A percentile compares a stretch with the other conserved stretches of the same genome.
Evolutionary conservation across 2,329 filamentous ascomycete genomes (phyloP).

Genomic region (Graphiopsis chlorocephala): DNA sequence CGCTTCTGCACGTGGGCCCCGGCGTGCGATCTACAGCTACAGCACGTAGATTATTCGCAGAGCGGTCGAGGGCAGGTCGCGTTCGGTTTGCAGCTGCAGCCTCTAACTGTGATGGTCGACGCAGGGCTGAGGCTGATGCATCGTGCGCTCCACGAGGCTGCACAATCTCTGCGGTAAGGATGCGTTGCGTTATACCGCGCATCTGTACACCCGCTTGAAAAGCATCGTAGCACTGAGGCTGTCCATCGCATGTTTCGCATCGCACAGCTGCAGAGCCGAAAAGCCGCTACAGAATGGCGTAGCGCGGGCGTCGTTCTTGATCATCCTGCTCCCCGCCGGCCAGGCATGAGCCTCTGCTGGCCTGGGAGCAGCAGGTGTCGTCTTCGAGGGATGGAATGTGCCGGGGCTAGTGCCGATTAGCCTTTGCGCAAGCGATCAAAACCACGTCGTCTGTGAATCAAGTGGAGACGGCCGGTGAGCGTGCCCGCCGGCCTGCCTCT

Average conservation of each 20-base stretch:
- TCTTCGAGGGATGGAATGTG: constrained; percentile 6
- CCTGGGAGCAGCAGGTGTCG: neutral
- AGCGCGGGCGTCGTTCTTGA: constrained; percentile 9
- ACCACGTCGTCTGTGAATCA: constrained; percentile 12
- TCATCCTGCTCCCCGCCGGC: constrained; percentile 9
- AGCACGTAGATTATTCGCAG: no score
- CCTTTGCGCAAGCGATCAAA: constrained; percentile 15
- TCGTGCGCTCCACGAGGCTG: constrained; percentile 11
- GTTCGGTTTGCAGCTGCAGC: constrained; percentile 3
- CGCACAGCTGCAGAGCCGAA: constrained; percentile 9
- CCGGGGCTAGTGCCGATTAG: constrained; percentile 13
- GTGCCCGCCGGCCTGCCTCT: constrained; percentile 10
- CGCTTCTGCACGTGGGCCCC: constrained; percentile 12
- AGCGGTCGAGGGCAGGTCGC: constrained; percentile 9
- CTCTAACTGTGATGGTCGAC: constrained; percentile 1
- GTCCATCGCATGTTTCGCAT: no score
- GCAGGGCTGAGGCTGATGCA: constrained; percentile 16
- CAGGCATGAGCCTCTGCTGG: neutral
- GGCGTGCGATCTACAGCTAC: constrained; percentile 5
- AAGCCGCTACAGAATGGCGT: constrained; percentile 12
- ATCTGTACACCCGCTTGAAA: neutral
- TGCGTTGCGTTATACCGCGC: neutral
- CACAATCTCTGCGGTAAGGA: neutral
- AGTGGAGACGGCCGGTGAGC: constrained; percentile 7
- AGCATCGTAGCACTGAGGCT: neutral